Conservation (phyloP, 768 basidiomycete genomes). For the Rhizopogon vinicolor region DNA sequence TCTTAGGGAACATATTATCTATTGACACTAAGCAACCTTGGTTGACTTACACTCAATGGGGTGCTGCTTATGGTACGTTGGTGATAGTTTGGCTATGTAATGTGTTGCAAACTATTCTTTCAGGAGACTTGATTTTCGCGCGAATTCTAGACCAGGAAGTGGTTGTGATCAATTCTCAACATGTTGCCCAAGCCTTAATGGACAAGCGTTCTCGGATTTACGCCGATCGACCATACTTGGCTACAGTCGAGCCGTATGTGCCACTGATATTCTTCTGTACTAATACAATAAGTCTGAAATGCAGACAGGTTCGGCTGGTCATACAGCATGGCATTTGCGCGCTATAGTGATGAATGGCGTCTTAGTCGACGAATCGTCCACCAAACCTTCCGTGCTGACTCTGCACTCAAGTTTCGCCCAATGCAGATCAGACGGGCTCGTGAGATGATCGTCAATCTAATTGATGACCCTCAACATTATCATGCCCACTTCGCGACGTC, state of each 20-base stretch:
- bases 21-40: conserved; percentile 5
- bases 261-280: not conserved
- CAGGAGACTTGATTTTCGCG: too few relatives aligned
- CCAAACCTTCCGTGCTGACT: not conserved
- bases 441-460: not conserved
- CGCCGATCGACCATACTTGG: conserved; percentile 1
- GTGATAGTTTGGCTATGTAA: too few relatives aligned
- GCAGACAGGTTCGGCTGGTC: not conserved
- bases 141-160: too few relatives aligned
- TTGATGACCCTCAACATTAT: not conserved
- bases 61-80: conserved; percentile 4
- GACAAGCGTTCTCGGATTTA: conserved; percentile 3
- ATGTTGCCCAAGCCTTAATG: not conserved
- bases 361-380: conserved; percentile 17
- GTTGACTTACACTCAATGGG: conserved; percentile 11
- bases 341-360: conserved; percentile 12
- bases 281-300: not conserved
- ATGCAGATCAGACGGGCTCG: conserved; percentile 1
- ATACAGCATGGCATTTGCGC: not conserved
- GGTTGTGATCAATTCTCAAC: too few relatives aligned
- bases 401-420: not conserved
- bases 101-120: too few relatives aligned
- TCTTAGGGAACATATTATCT: conserved; percentile 6
- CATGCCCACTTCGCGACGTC: conserved; percentile 12
- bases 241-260: not conserved